These are phyloP conservation scores for Cladosporium sp. DNA, from an alignment of 2,329 filamentous ascomycete species.

Conservation along the genomic window DNA sequence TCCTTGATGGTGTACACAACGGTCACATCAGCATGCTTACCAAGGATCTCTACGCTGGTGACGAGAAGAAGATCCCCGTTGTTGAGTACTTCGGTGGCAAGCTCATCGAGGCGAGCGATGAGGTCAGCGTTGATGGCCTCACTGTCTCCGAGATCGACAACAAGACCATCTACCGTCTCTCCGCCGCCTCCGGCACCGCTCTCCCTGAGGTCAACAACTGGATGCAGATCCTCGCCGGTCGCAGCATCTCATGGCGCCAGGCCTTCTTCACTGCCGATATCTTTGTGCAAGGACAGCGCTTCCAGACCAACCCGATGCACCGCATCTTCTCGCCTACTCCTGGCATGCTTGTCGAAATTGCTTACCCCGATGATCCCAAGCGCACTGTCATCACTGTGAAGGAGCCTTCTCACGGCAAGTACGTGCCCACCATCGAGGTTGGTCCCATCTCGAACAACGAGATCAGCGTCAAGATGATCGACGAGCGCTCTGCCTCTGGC, in stretches of 20 bases:
- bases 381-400: slow-evolving; percentile 85
- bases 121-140: slow-evolving; percentile 81
- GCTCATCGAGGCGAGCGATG: slow-evolving; percentile 69
- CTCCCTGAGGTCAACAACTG: slow-evolving; percentile 81
- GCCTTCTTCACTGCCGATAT: slow-evolving; percentile 93
- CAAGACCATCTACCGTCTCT: slow-evolving; percentile 83
- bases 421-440: slow-evolving; percentile 85
- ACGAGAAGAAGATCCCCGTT: slow-evolving; percentile 74
- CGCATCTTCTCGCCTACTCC: slow-evolving; percentile 84
- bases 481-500: slow-evolving; percentile 84
- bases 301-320: slow-evolving; percentile 94
- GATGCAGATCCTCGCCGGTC: slow-evolving; percentile 84
- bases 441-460: slow-evolving; percentile 73
- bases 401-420: slow-evolving; percentile 83
- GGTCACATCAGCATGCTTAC: slow-evolving; percentile 81
- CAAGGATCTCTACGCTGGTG: slow-evolving; percentile 74
- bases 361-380: slow-evolving; percentile 74
- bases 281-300: slow-evolving; percentile 92
- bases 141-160: slow-evolving; percentile 76
- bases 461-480: slow-evolving; percentile 87
- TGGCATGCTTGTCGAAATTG: slow-evolving; percentile 87
- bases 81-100: slow-evolving; percentile 97
- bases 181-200: slow-evolving; percentile 69
- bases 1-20: slow-evolving; percentile 86
- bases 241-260: slow-evolving; percentile 87